Base-by-base conservation (phyloP, 345 rosid genomes). In the Linum tenue region DNA sequence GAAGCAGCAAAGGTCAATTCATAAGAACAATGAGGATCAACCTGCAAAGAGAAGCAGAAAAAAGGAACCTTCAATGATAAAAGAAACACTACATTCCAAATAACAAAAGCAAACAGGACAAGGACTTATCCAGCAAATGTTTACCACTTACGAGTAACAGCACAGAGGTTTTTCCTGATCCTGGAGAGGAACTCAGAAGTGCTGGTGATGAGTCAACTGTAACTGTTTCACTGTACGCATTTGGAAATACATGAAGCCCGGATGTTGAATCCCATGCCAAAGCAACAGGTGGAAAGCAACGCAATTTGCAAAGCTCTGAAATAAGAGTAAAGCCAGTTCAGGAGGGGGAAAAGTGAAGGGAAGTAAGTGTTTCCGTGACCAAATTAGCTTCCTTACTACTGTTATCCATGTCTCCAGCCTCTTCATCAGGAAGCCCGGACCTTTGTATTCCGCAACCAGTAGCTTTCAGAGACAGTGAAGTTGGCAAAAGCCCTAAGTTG, bases 281-380 rank as follows among this genome's bases (percentile, higher is more conserved):
- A 58, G 90, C 99, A 42, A 85, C 87, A 48, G 99, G 99, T 71
- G 99, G 99, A 77, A 94, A 94, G 75, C 99, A 94, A 55, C 99
- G 96, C 77, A 90, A 68, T 78, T 84, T 94, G 85, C 99, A 94
- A 78, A 94, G 91, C 72, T 82, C 99, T 94, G 85, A 61, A 83
- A 61, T 69, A 59, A n/a, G 57, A 61, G 39, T 56, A 64, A 69
- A 60, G 67, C 59, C 59, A 41, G 55, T 43, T 81, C 59, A 71
- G 72, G 61, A 58, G 38, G 64, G 69, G 60, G 22, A 60, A 15
- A 68, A 41, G 44, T 43, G 61, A 68, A 61, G 63, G 37, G 8
- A 2, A 70, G 53, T 16, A 62, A 36, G 10, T 7, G 37, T n/a
- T 22, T 0, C 5, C 38, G 15, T 17, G 43, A 51, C 2, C 51